Evolutionary conservation across 2,329 filamentous ascomycete genomes (phyloP), one percentile per base, ranked within the genome.

Genomic region (Fusarium illudens): DNA sequence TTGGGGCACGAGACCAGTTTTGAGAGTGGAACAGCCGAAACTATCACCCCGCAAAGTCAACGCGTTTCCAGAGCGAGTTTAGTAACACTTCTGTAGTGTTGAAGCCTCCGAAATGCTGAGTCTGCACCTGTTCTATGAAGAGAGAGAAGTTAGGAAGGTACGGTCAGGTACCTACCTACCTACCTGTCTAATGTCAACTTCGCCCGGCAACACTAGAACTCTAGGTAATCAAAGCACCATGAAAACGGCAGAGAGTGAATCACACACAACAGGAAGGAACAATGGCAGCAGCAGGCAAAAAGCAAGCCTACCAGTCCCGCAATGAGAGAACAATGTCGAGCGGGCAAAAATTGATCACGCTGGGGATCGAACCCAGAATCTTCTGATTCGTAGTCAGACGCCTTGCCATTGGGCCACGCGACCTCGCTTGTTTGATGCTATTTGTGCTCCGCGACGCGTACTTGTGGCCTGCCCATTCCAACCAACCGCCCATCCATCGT

Each of bases 331-430:
- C n/a, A n/a, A n/a, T n/a, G n/a, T n/a, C n/a, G n/a, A n/a, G n/a
- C n/a, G n/a, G n/a, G n/a, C n/a, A n/a, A n/a, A n/a, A n/a, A n/a
- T 12, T 70, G 67, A 70, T 67, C 67, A 67, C 64, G 67, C 55
- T 58, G 58, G 73, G 73, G 73, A 67, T 75, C 73, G 73, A 75
- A 75, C 73, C 73, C 71, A 73, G 66, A 71, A 75, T 75, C 73
- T 75, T 72, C 73, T 75, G 73, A 75, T 75, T 75, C 73, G 73
- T 75, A 75, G 73, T 74, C 73, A 75, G 73, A 75, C 73, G 73
- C 73, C 73, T 73, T 75, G 73, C 73, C 73, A 75, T 75, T 75
- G 70, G 71, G 71, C 71, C 71, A 73, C 71, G 71, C 62, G 62
- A 27, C 25, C 25, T 27, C 25, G 25, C 25, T 27, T 27, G 25